phyloP scores from a whole-genome alignment of 208 protist species.

The Acanthamoeba lenticulata region DNA sequence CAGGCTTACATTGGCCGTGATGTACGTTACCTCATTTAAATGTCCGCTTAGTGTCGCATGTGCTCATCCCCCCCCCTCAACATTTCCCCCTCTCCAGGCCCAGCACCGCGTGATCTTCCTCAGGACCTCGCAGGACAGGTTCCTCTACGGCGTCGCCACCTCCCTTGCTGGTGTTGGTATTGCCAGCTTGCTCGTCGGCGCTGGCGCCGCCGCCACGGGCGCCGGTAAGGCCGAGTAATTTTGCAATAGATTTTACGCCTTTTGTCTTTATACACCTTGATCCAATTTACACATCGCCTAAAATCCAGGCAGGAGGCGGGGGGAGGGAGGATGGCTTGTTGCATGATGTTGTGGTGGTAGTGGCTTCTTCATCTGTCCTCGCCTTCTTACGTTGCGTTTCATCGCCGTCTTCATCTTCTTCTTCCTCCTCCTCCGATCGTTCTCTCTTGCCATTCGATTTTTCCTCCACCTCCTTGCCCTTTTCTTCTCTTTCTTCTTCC shows the following conservation, averaged over 20 bases:
- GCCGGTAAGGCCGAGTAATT: background rate
- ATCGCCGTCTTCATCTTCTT: background rate
- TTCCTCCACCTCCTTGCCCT: background rate
- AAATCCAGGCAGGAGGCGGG: background rate
- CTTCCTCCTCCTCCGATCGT: background rate
- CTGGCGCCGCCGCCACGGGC: background rate
- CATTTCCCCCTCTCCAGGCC: background rate
- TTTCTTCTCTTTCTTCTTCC: background rate
- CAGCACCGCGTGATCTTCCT: constrained; percentile 27
- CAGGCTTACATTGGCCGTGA: constrained; percentile 1
- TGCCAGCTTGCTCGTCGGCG: background rate
- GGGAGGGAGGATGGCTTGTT: background rate
- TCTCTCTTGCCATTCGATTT: background rate
- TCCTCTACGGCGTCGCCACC: background rate
- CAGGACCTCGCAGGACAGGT: background rate
- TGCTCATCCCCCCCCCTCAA: background rate
- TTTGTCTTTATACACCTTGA: too few relatives aligned
- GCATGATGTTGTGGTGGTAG: background rate
- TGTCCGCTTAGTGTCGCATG: background rate
- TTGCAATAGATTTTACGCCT: too few relatives aligned
- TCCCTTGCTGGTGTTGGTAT: constrained; percentile 5
- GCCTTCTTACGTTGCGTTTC: background rate
- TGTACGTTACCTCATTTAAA: background rate
- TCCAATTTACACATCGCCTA: background rate
- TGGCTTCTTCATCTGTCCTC: background rate